Conservation (phyloP, 2,329 filamentous ascomycete species). For the Fusarium austroafricanum region DNA sequence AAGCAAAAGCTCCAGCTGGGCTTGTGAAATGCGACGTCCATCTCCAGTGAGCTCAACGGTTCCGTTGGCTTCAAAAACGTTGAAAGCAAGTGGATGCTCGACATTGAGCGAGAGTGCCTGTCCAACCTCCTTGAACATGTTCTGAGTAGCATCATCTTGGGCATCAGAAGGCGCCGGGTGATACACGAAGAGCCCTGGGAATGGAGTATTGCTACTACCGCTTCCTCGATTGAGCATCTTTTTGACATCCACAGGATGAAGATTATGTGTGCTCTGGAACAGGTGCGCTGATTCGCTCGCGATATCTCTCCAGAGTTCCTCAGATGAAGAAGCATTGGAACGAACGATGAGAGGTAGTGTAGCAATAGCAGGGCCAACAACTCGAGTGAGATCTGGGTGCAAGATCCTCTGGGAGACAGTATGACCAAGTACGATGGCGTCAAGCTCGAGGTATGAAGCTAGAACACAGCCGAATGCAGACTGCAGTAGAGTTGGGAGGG, state of each 20-base stretch:
- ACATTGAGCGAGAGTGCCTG: conserved; percentile 29
- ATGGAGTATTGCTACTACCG: background rate
- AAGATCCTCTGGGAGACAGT: conserved; percentile 16
- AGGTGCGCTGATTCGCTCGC: background rate
- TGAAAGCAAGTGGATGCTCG: conserved; percentile 21
- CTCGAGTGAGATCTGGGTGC: background rate
- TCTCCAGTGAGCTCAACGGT: conserved; percentile 24
- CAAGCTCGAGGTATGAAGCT: conserved; percentile 12
- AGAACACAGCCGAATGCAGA: conserved; percentile 23
- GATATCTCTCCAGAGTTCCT: conserved; percentile 19
- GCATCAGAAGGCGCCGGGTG: conserved; percentile 5
- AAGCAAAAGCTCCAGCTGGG: conserved; percentile 11
- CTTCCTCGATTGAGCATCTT: conserved; percentile 20
- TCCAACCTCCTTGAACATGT: conserved; percentile 12
- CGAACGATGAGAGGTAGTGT: conserved; percentile 20
- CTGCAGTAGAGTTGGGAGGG: conserved; percentile 7
- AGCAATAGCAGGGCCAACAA: conserved; percentile 22
- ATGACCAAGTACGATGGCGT: conserved; percentile 9
- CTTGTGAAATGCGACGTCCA: conserved; percentile 19
- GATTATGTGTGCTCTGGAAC: conserved; percentile 1
- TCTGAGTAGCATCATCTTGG: background rate
- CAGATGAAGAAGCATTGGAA: background rate
- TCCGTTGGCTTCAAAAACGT: conserved; percentile 10
- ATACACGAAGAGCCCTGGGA: conserved; percentile 23
- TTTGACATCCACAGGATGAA: conserved; percentile 26